These are phyloP conservation scores for Echeveria elegans DNA, from an alignment of 164 flowering plant genomes.

Conservation along the genomic window DNA sequence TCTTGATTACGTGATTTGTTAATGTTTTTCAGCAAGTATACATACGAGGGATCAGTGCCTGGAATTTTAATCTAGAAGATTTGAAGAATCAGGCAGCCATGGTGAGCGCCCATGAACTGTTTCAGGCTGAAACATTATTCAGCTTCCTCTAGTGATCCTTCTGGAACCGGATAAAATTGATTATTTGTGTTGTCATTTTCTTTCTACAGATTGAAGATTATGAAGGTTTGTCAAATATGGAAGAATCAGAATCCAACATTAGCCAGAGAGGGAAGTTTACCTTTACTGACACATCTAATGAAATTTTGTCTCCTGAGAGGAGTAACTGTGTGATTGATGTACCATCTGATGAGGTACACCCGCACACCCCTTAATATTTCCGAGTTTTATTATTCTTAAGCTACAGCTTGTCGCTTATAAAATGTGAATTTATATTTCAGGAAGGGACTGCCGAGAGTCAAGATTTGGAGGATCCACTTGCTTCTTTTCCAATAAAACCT, in stretches of 20 bases:
- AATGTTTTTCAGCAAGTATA: slow-evolving; percentile 80
- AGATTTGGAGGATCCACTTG: slow-evolving; percentile 57
- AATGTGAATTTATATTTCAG: slow-evolving; percentile 22
- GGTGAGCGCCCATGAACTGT: slow-evolving; percentile 33
- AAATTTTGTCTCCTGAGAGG: slow-evolving; percentile 28
- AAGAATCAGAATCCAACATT: slow-evolving; percentile 30
- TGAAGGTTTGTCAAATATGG: slow-evolving; percentile 35
- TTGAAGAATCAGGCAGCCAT: slow-evolving; percentile 88
- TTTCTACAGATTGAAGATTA: slow-evolving; percentile 68
- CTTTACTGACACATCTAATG: slow-evolving; percentile 20
- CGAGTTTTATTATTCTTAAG: background rate
- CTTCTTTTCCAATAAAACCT: slow-evolving; percentile 80
- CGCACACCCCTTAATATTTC: background rate
- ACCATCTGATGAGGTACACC: slow-evolving; percentile 42
- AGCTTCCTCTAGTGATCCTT: background rate
- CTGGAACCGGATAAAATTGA: background rate
- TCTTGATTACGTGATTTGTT: slow-evolving; percentile 4
- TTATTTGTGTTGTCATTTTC: background rate
- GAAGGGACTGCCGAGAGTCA: slow-evolving; percentile 45
- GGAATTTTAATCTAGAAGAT: slow-evolving; percentile 96
- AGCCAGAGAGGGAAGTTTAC: slow-evolving; percentile 25
- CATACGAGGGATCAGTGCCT: slow-evolving; percentile 95
- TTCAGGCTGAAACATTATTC: background rate
- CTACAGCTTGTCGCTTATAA: background rate
- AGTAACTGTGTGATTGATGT: slow-evolving; percentile 19